Percentiles rank a stretch among this genome's conserved stretches.
Conservation (phyloP, 768 basidiomycete species). For the Pisolithus albus region DNA sequence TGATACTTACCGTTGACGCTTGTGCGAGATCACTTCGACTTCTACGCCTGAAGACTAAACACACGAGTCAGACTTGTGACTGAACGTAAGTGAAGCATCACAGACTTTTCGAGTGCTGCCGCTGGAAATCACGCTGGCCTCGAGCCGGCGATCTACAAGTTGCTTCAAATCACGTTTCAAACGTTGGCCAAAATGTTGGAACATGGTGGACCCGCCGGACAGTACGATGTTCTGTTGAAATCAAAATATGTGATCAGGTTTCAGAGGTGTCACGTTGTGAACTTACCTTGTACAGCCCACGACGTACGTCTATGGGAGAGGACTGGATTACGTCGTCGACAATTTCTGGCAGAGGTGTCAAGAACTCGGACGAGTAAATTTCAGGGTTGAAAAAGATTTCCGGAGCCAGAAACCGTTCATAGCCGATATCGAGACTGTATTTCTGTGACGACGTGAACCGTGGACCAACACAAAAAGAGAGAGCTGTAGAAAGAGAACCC, state of each 20-base stretch:
- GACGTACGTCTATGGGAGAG: conserved; percentile 93
- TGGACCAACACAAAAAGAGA: not conserved
- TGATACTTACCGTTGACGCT: conserved; percentile 73
- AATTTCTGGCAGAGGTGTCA: conserved; percentile 92
- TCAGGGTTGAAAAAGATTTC: conserved; percentile 99
- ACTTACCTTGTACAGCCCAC: conserved; percentile 88
- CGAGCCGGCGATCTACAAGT: conserved; percentile 85
- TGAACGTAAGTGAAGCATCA: not conserved
- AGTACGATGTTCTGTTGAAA: conserved; percentile 85
- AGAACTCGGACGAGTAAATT: conserved; percentile 94
- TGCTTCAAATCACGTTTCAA: conserved; percentile 94
- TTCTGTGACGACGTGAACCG: conserved; percentile 45
- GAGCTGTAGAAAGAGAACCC: conserved; percentile 16
- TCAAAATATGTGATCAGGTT: not conserved
- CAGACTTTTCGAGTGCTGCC: conserved; percentile 71
- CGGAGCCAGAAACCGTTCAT: conserved; percentile 97
- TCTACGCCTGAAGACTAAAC: conserved; percentile 89
- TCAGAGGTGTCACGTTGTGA: not conserved
- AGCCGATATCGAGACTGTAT: conserved; percentile 92
- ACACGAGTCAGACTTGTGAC: not conserved
- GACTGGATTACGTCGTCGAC: conserved; percentile 95
- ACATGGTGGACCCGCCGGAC: conserved; percentile 98
- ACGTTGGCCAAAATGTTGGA: conserved; percentile 96
- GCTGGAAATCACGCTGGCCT: conserved; percentile 64
- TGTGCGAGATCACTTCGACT: conserved; percentile 97